A percentile compares a stretch with the other conserved stretches of the same genome.
Evolutionary conservation across 2,329 filamentous ascomycete species (phyloP).

Genomic region (Cladosporium oxysporum): DNA sequence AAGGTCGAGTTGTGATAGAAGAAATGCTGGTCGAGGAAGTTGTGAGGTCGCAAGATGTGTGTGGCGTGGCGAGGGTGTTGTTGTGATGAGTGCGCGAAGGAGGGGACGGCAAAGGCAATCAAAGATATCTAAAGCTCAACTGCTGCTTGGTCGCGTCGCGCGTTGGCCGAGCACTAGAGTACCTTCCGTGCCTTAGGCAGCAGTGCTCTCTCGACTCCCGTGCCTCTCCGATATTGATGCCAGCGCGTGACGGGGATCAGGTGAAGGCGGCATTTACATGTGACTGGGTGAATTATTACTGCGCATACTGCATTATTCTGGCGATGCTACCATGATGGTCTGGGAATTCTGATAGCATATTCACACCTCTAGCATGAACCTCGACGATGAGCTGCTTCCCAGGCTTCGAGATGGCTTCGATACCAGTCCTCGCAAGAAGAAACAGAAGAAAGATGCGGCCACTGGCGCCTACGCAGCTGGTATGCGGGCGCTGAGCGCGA

Average conservation of each 20-base stretch:
- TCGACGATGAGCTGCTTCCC: conserved; percentile 19
- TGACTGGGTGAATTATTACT: not conserved
- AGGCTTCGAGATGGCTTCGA: conserved; percentile 16
- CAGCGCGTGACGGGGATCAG: not conserved
- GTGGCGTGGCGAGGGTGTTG: not conserved
- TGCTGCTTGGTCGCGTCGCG: conserved; percentile 6
- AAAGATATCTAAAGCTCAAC: conserved; percentile 11
- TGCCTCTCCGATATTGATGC: not conserved
- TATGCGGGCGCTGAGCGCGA: conserved; percentile 78
- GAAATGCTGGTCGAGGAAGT: not conserved
- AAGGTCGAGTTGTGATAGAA: not conserved
- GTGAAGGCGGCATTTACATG: not conserved
- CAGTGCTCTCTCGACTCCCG: not conserved
- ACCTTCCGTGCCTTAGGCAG: not conserved
- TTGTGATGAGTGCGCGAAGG: not conserved
- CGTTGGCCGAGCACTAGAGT: conserved; percentile 6
- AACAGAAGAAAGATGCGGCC: conserved; percentile 60
- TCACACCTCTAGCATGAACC: conserved; percentile 13
- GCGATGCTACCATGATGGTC: conserved; percentile 3
- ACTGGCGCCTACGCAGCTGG: conserved; percentile 82
- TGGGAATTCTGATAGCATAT: not conserved
- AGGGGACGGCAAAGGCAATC: not conserved
- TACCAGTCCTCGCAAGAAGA: conserved; percentile 34
- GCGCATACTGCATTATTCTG: not conserved
- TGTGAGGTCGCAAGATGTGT: not conserved